Conservation (phyloP, 2,329 filamentous ascomycete species). For the Apiospora aurea region DNA sequence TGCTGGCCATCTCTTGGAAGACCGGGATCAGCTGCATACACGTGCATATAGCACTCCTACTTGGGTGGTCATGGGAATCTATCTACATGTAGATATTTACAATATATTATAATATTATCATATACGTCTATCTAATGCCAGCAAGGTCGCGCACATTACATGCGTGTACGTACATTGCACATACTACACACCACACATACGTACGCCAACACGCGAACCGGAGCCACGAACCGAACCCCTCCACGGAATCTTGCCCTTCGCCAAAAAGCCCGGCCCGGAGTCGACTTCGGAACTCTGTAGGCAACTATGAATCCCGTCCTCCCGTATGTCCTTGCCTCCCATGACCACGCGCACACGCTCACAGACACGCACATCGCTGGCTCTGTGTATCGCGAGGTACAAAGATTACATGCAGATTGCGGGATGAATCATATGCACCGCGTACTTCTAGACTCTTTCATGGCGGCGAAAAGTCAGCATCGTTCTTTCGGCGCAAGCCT, state of each 20-base stretch:
- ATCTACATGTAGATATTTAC: too few species aligned
- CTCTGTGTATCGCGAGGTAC: background rate
- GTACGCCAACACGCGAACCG: background rate
- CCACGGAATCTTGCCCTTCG: background rate
- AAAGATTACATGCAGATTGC: background rate
- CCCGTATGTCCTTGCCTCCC: background rate
- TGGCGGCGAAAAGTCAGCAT: constrained; percentile 3
- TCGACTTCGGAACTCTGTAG: background rate
- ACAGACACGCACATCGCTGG: background rate
- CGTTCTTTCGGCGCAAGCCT: background rate
- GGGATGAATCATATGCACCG: background rate
- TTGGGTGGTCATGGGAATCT: background rate
- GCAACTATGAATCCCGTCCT: background rate
- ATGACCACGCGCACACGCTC: background rate
- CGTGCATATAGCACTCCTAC: background rate
- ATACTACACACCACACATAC: background rate
- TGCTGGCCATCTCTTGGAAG: background rate
- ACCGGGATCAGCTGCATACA: background rate
- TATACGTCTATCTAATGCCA: background rate
- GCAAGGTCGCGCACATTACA: background rate
- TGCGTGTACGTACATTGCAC: background rate
- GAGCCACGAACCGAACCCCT: background rate
- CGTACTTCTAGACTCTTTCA: background rate
- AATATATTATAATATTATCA: too few species aligned
- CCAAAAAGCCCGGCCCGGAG: constrained; percentile 2